A percentile compares a stretch with the other conserved stretches of the same genome.
These are phyloP conservation scores for Candida parachauliodes DNA, from an alignment of 805 yeast species.

Conservation along the genomic window DNA sequence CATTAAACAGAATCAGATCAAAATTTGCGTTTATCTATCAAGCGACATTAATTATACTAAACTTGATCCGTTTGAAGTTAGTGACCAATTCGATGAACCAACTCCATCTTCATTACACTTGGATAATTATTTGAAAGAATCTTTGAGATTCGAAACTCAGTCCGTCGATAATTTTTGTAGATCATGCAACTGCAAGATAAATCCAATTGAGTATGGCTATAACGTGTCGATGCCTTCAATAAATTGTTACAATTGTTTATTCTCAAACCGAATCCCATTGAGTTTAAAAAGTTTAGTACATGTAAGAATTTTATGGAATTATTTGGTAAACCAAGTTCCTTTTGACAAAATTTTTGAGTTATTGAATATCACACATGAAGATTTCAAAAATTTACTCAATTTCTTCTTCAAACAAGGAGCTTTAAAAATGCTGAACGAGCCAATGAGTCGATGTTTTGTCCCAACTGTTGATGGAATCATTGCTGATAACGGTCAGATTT, in stretches of 20 bases:
- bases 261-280: conserved; percentile 18
- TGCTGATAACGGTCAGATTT: conserved; percentile 8
- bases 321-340: conserved; percentile 20
- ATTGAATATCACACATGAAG: conserved; percentile 8
- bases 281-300: conserved; percentile 28
- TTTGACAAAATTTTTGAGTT: conserved; percentile 10
- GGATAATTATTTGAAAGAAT: conserved; percentile 17
- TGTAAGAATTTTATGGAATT: conserved; percentile 30
- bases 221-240: not conserved
- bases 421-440: not conserved
- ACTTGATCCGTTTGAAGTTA: conserved; percentile 23
- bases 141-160: too few species aligned
- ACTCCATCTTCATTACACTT: conserved; percentile 1
- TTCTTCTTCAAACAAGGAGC: conserved; percentile 13
- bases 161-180: too few species aligned
- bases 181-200: conserved; percentile 29
- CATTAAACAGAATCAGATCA: conserved; percentile 7
- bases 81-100: not conserved
- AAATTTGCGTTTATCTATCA: conserved; percentile 20
- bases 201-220: conserved; percentile 32
- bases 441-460: conserved; percentile 1
- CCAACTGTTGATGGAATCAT: conserved; percentile 13
- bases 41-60: not conserved
- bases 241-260: conserved; percentile 19
- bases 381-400: conserved; percentile 8